These are phyloP conservation scores for Stenocarpella maydis DNA, from an alignment of 2,329 filamentous ascomycete genomes.

Conservation along the genomic window DNA sequence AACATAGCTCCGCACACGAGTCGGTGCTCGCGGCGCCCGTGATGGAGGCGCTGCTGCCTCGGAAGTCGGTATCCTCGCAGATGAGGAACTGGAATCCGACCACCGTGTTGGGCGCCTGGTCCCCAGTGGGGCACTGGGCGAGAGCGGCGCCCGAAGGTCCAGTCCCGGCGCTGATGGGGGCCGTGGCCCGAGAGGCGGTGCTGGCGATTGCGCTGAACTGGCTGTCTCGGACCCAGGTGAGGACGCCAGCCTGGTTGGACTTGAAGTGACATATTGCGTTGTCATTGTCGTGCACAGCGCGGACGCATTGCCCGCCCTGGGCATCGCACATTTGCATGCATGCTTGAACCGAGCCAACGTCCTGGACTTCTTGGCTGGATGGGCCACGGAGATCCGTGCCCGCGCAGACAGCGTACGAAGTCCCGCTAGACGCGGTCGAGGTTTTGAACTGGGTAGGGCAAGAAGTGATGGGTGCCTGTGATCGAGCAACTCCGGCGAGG, in stretches of 20 bases:
- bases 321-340: slow-evolving; percentile 13
- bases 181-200: background rate
- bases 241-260: slow-evolving; percentile 9
- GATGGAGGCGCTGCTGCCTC: background rate
- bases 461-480: slow-evolving; percentile 3
- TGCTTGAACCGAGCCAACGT: background rate
- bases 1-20: slow-evolving; percentile 11
- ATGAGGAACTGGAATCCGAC: background rate
- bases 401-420: background rate
- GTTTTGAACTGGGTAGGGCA: slow-evolving; percentile 8
- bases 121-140: slow-evolving; percentile 7
- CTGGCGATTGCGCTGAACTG: slow-evolving; percentile 6
- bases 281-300: slow-evolving; percentile 10
- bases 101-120: background rate
- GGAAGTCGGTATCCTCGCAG: slow-evolving; percentile 12
- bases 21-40: slow-evolving; percentile 1
- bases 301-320: slow-evolving; percentile 2
- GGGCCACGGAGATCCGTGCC: slow-evolving; percentile 2
- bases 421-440: background rate
- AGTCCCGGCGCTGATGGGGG: background rate
- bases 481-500: background rate
- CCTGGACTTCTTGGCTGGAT: slow-evolving; percentile 3
- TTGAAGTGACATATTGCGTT: slow-evolving; percentile 17
- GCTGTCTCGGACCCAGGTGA: slow-evolving; percentile 13
- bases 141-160: background rate